Evolutionary conservation across 192 early-diverging fungal species (phyloP).

Genomic region (Linderina pennispora): DNA sequence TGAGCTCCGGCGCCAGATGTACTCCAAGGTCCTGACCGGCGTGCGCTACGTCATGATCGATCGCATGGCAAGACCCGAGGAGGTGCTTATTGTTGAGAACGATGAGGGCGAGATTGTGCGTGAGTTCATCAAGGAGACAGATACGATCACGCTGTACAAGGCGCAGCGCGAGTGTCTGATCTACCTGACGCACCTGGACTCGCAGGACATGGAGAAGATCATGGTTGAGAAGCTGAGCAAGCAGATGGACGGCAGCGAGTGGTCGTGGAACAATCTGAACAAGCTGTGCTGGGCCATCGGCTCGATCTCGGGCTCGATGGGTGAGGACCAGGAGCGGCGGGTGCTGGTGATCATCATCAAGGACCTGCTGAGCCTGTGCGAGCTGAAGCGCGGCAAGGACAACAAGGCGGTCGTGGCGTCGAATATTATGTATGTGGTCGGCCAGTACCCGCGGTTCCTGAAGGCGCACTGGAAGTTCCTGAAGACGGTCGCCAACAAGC

Average conservation of each 20-base stretch:
- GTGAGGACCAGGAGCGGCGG: constrained; percentile 92
- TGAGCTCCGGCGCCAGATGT: constrained; percentile 69
- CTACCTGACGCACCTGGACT: constrained; percentile 95
- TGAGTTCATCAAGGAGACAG: constrained; percentile 94
- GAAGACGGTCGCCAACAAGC: constrained; percentile 99
- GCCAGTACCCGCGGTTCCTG: constrained; percentile 99
- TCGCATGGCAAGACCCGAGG: constrained; percentile 98
- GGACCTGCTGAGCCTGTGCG: constrained; percentile 89
- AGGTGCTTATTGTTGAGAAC: constrained; percentile 96
- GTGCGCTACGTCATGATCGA: constrained; percentile 97
- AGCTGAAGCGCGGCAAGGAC: constrained; percentile 98
- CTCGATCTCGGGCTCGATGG: constrained; percentile 95
- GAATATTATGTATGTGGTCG: constrained; percentile 99
- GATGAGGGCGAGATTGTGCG: constrained; percentile 99
- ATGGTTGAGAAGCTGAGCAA: constrained; percentile 89
- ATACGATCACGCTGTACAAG: constrained; percentile 98
- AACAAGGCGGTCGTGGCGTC: constrained; percentile 99
- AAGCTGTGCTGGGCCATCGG: constrained; percentile 99
- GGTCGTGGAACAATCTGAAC: constrained; percentile 98
- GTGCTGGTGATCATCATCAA: constrained; percentile 99
- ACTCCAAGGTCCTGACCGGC: constrained; percentile 74
- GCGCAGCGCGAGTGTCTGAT: constrained; percentile 96
- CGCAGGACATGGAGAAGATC: constrained; percentile 88
- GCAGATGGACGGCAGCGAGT: constrained; percentile 96
- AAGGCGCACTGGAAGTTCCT: constrained; percentile 99